A percentile compares a stretch with the other conserved stretches of the same genome.
phyloP scores from a whole-genome alignment of 2,329 filamentous ascomycete genomes.

The Fusarium algeriense region DNA sequence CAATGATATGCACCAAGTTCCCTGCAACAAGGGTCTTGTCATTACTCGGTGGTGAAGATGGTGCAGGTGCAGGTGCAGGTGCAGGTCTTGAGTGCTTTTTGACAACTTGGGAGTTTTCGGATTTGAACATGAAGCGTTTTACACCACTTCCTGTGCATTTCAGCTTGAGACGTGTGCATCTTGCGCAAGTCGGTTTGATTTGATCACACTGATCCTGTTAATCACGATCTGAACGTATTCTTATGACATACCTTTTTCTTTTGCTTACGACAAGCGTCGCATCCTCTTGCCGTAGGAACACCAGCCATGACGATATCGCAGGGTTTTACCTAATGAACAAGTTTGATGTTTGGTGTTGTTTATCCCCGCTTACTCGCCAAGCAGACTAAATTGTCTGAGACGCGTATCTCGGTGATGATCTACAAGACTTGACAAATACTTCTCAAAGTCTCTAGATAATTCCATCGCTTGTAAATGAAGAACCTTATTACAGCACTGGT shows the following conservation, averaged over 20 bases:
- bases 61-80: not conserved
- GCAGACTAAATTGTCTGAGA: not conserved
- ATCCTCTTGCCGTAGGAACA: conserved; percentile 8
- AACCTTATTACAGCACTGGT: not conserved
- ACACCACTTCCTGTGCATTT: conserved; percentile 6
- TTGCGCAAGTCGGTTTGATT: conserved; percentile 7
- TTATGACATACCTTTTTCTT: conserved; percentile 14
- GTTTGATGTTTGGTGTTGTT: not conserved
- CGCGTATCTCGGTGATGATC: conserved; percentile 2
- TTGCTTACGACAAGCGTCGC: conserved; percentile 12
- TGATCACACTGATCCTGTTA: conserved; percentile 27
- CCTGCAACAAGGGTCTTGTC: not conserved
- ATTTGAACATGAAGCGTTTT: conserved; percentile 19
- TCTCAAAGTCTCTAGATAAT: fast-evolving
- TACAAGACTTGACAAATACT: too few relatives aligned
- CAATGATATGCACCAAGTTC: conserved; percentile 4
- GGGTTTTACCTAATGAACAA: not conserved
- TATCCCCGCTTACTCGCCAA: not conserved
- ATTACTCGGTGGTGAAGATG: not conserved
- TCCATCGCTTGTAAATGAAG: not conserved
- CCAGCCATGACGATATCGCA: conserved; percentile 13
- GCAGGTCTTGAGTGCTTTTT: not conserved
- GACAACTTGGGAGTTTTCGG: not conserved
- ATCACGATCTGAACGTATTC: not conserved
- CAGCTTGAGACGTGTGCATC: conserved; percentile 12